Conservation (phyloP, 345 rosid genomes). For the Salix udensis region DNA sequence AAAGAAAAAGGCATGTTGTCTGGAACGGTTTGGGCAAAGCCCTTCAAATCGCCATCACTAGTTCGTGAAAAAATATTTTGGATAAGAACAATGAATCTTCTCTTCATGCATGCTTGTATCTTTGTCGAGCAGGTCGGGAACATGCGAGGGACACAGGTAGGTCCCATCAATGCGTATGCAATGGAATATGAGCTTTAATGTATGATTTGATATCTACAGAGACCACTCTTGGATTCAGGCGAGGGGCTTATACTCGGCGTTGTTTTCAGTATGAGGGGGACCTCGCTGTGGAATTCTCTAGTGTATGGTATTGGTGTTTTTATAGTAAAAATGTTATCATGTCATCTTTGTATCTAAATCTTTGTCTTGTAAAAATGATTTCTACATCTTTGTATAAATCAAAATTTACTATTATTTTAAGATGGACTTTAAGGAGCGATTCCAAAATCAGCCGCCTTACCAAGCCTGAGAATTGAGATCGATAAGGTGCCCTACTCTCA, state of each 20-base stretch:
- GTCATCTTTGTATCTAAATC: no score
- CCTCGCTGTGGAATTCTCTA: no score
- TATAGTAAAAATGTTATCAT: neutral
- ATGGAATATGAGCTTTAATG: neutral
- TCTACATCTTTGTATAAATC: no score
- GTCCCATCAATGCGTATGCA: slow-evolving; percentile 11
- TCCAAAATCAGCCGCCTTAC: no score
- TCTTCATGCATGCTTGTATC: neutral
- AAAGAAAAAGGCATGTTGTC: neutral
- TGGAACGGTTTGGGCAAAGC: slow-evolving; percentile 10
- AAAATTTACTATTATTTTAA: no score
- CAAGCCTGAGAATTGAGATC: no score
- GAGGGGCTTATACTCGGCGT: neutral
- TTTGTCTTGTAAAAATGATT: no score
- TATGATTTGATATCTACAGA: neutral
- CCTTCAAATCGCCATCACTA: neutral
- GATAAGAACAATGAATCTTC: neutral
- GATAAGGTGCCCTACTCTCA: neutral
- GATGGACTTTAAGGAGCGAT: no score
- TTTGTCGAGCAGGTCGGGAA: slow-evolving; percentile 5
- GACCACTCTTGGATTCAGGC: neutral
- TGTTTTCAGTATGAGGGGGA: neutral
- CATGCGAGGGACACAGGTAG: slow-evolving; percentile 10
- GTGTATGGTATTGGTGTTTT: neutral
- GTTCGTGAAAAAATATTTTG: neutral